Evolutionary conservation across 192 early-diverging fungal species (phyloP).

Genomic region (Backusella tuberculispora): DNA sequence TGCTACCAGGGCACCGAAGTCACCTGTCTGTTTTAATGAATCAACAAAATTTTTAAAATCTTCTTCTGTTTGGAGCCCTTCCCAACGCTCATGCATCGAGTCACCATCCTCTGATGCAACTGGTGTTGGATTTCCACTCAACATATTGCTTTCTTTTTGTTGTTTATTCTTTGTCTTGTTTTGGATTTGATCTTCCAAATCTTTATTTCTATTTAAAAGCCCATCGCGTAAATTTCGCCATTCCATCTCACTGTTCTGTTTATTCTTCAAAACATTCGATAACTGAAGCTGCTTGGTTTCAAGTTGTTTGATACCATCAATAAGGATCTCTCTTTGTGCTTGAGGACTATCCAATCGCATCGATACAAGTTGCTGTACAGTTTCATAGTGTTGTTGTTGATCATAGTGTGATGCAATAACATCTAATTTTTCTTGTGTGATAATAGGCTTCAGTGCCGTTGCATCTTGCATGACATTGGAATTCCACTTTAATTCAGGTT

Average conservation of each 20-base stretch:
- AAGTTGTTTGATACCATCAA: conserved; percentile 34
- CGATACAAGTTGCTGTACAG: conserved; percentile 50
- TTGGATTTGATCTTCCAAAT: conserved; percentile 23
- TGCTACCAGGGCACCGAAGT: conserved; percentile 42
- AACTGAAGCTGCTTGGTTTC: conserved; percentile 70
- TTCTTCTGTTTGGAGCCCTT: conserved; percentile 16
- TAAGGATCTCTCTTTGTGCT: conserved; percentile 24
- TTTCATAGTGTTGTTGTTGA: conserved; percentile 53
- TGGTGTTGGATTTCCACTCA: conserved; percentile 6
- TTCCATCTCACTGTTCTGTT: conserved; percentile 55
- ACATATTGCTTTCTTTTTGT: conserved; percentile 29
- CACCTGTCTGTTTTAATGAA: conserved; percentile 29
- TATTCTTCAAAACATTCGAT: conserved; percentile 61
- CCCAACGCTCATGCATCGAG: background rate
- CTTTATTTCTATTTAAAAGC: conserved; percentile 43
- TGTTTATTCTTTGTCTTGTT: conserved; percentile 40
- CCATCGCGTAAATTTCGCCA: conserved; percentile 50
- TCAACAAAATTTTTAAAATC: conserved; percentile 35
- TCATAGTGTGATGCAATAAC: conserved; percentile 63
- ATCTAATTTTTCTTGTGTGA: conserved; percentile 75
- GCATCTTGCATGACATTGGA: conserved; percentile 74
- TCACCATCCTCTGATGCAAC: conserved; percentile 22
- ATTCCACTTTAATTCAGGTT: background rate
- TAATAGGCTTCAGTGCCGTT: conserved; percentile 64
- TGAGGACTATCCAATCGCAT: conserved; percentile 45